Percentiles rank a stretch among this genome's conserved stretches.
These are phyloP conservation scores for Leccinum proximum DNA, from an alignment of 1,284 basidiomycete species.

Conservation along the genomic window DNA sequence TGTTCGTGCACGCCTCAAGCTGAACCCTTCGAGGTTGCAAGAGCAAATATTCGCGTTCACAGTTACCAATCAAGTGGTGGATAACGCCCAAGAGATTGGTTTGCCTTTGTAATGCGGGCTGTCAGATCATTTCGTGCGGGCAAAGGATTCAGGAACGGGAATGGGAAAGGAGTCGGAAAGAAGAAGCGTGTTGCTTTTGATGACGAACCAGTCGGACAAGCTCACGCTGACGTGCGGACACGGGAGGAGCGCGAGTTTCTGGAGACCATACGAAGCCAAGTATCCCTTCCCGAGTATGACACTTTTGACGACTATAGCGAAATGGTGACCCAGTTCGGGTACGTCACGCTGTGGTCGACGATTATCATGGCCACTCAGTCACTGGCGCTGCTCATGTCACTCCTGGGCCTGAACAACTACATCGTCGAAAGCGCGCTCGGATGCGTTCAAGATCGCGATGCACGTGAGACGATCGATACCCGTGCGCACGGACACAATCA, in stretches of 20 bases:
- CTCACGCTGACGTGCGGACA: slow-evolving; percentile 48
- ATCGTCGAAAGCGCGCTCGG: slow-evolving; percentile 81
- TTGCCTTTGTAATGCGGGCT: slow-evolving; percentile 79
- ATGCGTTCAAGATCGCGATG: slow-evolving; percentile 93
- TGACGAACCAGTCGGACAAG: slow-evolving; percentile 41
- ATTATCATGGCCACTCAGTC: too few species aligned
- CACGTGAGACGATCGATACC: slow-evolving; percentile 75
- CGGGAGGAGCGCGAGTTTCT: slow-evolving; percentile 72
- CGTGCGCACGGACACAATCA: slow-evolving; percentile 80
- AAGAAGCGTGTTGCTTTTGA: slow-evolving; percentile 76
- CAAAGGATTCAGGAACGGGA: slow-evolving; percentile 26
- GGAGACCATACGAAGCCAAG: slow-evolving; percentile 75
- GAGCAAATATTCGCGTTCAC: slow-evolving; percentile 95
- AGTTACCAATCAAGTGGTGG: slow-evolving; percentile 89
- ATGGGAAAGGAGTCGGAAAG: slow-evolving; percentile 33
- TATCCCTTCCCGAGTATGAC: slow-evolving; percentile 60
- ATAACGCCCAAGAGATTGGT: slow-evolving; percentile 82
- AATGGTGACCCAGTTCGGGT: too few species aligned
- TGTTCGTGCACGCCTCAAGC: slow-evolving; percentile 47
- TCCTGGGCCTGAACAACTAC: slow-evolving; percentile 73
- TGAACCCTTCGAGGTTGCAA: slow-evolving; percentile 72
- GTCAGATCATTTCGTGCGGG: slow-evolving; percentile 51
- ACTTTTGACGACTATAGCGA: slow-evolving; percentile 58
- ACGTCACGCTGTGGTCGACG: too few species aligned
- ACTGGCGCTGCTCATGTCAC: slow-evolving; percentile 50